Percentiles rank a stretch among this genome's conserved stretches.
These are phyloP conservation scores for Magnusiomyces paraingens DNA, from an alignment of 1,139 yeast genomes.

Conservation along the genomic window DNA sequence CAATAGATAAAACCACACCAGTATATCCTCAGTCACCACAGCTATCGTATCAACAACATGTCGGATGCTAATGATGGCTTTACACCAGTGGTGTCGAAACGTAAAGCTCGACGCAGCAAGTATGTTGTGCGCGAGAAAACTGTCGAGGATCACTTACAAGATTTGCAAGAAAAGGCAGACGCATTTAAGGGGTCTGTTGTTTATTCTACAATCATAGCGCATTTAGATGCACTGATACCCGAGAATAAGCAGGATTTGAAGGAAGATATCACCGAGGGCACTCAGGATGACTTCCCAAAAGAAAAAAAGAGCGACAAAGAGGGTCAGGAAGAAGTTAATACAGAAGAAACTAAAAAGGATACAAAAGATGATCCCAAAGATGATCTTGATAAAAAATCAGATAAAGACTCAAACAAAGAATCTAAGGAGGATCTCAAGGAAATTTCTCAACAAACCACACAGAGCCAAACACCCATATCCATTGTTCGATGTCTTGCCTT, in stretches of 20 bases:
- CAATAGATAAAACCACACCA: no score
- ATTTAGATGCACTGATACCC: conserved; percentile 8
- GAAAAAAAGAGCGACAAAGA: neutral
- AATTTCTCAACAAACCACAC: neutral
- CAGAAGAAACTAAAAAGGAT: neutral
- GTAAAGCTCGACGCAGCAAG: neutral
- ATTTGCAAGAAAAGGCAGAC: conserved; percentile 13
- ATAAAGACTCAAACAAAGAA: neutral
- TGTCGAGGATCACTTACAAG: conserved; percentile 20
- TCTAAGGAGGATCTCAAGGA: neutral
- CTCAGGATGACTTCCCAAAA: neutral
- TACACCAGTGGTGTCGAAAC: neutral
- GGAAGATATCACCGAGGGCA: neutral
- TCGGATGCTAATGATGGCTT: conserved; percentile 1
- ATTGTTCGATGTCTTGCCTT: conserved; percentile 62
- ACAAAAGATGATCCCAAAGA: neutral
- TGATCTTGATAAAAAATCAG: neutral
- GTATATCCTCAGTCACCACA: no score
- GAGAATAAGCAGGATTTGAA: neutral
- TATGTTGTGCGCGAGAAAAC: conserved; percentile 20
- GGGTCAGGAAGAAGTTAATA: neutral
- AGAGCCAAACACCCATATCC: conserved; percentile 12
- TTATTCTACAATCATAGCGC: conserved; percentile 11
- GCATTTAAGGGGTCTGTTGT: conserved; percentile 16
- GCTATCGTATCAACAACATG: neutral